These are phyloP conservation scores for Diutina ranongensis DNA, from an alignment of 1,139 yeast genomes.

Conservation along the genomic window DNA sequence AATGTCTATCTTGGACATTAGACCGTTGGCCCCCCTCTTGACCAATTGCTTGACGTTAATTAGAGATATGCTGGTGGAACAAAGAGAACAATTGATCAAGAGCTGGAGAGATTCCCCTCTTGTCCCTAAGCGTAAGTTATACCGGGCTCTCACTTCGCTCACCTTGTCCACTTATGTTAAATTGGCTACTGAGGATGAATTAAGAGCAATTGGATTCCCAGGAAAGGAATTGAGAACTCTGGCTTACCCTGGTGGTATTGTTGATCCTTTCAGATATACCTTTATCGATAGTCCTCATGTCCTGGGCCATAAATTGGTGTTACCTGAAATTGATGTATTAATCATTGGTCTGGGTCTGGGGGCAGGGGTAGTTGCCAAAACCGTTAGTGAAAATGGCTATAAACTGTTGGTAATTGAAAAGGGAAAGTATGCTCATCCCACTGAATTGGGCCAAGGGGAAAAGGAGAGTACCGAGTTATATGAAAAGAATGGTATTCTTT, in stretches of 20 bases:
- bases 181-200: slow-evolving; percentile 23
- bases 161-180: slow-evolving; percentile 16
- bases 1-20: slow-evolving; percentile 19
- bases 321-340: slow-evolving; percentile 29
- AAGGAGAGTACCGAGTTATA: slow-evolving; percentile 27
- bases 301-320: slow-evolving; percentile 21
- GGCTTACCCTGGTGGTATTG: slow-evolving; percentile 18
- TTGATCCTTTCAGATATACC: slow-evolving; percentile 19
- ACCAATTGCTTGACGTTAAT: slow-evolving; percentile 25
- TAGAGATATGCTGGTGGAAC: slow-evolving; percentile 24
- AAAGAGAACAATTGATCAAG: slow-evolving; percentile 19
- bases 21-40: slow-evolving; percentile 24
- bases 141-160: slow-evolving; percentile 16
- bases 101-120: slow-evolving; percentile 32
- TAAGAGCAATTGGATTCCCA: slow-evolving; percentile 25
- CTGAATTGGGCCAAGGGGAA: slow-evolving; percentile 29
- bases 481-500: slow-evolving; percentile 28
- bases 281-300: slow-evolving; percentile 23
- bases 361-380: slow-evolving; percentile 46
- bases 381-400: slow-evolving; percentile 34
- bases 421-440: slow-evolving; percentile 32
- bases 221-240: slow-evolving; percentile 19
- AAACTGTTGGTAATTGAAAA: slow-evolving; percentile 41
- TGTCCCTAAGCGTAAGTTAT: slow-evolving; percentile 19
- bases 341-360: slow-evolving; percentile 51